Evolutionary conservation across 1,284 basidiomycete species (phyloP).

Genomic region (Taiwanofungus camphoratus): DNA sequence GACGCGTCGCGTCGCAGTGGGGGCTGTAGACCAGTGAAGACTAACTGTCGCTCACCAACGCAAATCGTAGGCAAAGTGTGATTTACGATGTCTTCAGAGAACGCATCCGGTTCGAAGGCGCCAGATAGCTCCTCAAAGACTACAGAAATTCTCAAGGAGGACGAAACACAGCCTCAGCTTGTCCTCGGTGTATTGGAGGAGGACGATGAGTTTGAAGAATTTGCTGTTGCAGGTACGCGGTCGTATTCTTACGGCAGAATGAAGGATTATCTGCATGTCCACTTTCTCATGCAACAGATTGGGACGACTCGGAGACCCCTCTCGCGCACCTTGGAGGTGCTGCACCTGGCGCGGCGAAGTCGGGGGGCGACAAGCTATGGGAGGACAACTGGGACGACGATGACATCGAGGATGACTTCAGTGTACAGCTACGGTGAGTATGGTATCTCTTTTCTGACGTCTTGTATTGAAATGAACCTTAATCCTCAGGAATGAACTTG

Average conservation of each 20-base stretch:
- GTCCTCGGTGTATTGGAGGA: slow-evolving; percentile 77
- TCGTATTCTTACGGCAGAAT: neutral
- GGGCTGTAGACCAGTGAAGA: neutral
- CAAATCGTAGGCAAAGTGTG: neutral
- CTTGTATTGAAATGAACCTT: neutral
- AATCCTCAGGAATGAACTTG: slow-evolving; percentile 53
- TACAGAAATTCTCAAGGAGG: slow-evolving; percentile 33
- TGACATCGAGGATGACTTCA: slow-evolving; percentile 97
- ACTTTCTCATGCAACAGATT: slow-evolving; percentile 44
- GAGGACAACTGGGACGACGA: slow-evolving; percentile 99
- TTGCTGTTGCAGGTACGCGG: slow-evolving; percentile 61
- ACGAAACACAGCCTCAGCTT: slow-evolving; percentile 40
- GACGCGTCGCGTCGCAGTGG: slow-evolving; percentile 19
- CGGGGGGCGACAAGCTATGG: slow-evolving; percentile 85
- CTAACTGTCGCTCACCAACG: neutral
- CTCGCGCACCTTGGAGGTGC: slow-evolving; percentile 70
- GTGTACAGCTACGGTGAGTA: slow-evolving; percentile 84
- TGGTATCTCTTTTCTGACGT: neutral
- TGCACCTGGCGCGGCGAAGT: slow-evolving; percentile 65
- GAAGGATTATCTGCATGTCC: neutral
- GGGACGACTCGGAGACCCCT: slow-evolving; percentile 81
- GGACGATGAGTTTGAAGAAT: slow-evolving; percentile 84
- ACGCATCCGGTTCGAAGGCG: slow-evolving; percentile 33
- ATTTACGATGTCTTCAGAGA: slow-evolving; percentile 27
- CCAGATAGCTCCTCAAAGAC: slow-evolving; percentile 25